Percentiles rank a stretch among this genome's conserved stretches.
Conservation (phyloP, 2,329 filamentous ascomycete genomes). For the Apiospora aurea region DNA sequence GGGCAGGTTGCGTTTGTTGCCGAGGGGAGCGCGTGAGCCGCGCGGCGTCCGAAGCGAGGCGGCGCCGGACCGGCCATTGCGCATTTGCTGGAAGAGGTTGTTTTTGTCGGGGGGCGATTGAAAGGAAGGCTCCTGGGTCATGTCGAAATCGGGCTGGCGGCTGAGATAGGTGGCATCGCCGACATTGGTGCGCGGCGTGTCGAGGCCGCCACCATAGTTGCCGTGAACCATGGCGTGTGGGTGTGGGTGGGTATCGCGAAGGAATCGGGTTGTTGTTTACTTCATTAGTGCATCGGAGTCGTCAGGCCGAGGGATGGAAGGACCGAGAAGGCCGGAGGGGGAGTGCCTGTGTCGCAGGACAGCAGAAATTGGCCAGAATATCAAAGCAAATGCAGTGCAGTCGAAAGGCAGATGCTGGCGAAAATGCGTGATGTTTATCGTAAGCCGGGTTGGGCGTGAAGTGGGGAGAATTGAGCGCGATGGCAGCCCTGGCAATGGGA, state of each 20-base stretch:
- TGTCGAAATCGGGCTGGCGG: conserved; percentile 76
- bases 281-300: conserved; percentile 21
- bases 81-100: conserved; percentile 78
- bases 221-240: conserved; percentile 65
- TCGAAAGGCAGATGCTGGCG: not conserved
- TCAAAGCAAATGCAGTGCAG: not conserved
- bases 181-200: conserved; percentile 85
- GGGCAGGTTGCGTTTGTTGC: conserved; percentile 75
- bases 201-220: conserved; percentile 65
- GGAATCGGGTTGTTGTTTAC: conserved; percentile 25
- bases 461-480: conserved; percentile 16
- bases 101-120: conserved; percentile 79
- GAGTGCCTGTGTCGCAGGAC: not conserved
- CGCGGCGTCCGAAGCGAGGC: conserved; percentile 77
- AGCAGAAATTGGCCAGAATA: not conserved
- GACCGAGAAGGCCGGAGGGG: not conserved
- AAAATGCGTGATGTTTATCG: conserved; percentile 14
- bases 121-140: conserved; percentile 89
- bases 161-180: conserved; percentile 85
- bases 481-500: not conserved
- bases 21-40: conserved; percentile 70
- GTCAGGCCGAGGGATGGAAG: not conserved
- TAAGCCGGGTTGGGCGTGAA: conserved; percentile 4
- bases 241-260: conserved; percentile 18
- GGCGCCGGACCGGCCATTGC: conserved; percentile 66